Conservation (phyloP, 495 filamentous ascomycete genomes). For the Evansstolkia leycettana region DNA sequence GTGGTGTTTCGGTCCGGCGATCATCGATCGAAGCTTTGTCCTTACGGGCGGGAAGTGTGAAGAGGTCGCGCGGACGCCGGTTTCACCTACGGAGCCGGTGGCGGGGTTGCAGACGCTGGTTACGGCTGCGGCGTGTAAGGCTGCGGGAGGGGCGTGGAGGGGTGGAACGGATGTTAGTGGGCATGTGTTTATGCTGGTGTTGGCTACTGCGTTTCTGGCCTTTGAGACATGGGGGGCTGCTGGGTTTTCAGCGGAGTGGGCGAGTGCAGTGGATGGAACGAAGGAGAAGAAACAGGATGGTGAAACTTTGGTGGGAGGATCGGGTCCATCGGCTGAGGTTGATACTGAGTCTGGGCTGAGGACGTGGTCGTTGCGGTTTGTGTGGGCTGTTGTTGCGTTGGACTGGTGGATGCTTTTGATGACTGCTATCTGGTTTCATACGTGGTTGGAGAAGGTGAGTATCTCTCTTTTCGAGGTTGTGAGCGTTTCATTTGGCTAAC, state of each 20-base stretch:
- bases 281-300: constrained; percentile 48
- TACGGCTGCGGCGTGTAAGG: constrained; percentile 71
- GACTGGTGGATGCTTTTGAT: constrained; percentile 94
- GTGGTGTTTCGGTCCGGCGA: constrained; percentile 86
- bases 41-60: constrained; percentile 76
- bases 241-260: constrained; percentile 23
- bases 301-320: constrained; percentile 29
- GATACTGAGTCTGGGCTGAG: constrained; percentile 16
- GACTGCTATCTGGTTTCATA: constrained; percentile 96
- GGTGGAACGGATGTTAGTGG: constrained; percentile 92
- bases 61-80: constrained; percentile 11
- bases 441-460: constrained; percentile 91
- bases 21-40: constrained; percentile 77
- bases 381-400: constrained; percentile 37
- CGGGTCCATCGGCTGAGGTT: constrained; percentile 13
- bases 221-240: constrained; percentile 64
- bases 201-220: constrained; percentile 65
- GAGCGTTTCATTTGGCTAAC: constrained; percentile 10
- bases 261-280: constrained; percentile 13
- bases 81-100: constrained; percentile 9
- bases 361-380: constrained; percentile 39
- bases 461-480: not conserved
- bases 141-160: constrained; percentile 67
- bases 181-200: constrained; percentile 84
- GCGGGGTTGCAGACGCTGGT: constrained; percentile 37